Evolutionary conservation across 73 alveolate species (phyloP).

Genomic region (Stentor coeruleus): DNA sequence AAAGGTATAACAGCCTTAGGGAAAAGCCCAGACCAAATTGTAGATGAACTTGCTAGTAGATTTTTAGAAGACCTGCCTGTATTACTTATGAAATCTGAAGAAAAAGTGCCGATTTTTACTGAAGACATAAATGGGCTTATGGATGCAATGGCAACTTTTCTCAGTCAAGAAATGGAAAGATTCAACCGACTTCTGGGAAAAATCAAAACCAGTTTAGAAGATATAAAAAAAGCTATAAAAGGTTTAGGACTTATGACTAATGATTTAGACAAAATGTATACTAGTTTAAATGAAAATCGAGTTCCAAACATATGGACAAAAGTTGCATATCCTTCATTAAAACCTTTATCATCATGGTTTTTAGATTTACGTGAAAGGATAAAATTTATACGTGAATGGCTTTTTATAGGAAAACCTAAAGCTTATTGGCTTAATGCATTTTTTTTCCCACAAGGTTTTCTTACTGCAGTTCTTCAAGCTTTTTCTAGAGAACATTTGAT

Average conservation of each 20-base stretch:
- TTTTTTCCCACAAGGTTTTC: conserved; percentile 99
- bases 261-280: conserved; percentile 98
- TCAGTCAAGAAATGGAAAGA: conserved; percentile 84
- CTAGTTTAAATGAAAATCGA: conserved; percentile 80
- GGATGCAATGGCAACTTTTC: conserved; percentile 87
- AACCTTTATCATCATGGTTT: conserved; percentile 97
- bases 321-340: conserved; percentile 93
- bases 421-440: conserved; percentile 98
- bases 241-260: conserved; percentile 96
- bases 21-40: conserved; percentile 89
- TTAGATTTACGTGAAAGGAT: conserved; percentile 92
- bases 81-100: conserved; percentile 75
- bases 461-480: conserved; percentile 95
- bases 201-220: conserved; percentile 70
- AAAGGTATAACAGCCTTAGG: conserved; percentile 70
- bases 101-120: conserved; percentile 71
- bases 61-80: conserved; percentile 68
- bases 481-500: conserved; percentile 87
- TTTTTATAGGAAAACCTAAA: conserved; percentile 91
- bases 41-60: conserved; percentile 74
- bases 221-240: conserved; percentile 82
- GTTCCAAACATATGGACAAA: conserved; percentile 96
- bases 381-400: conserved; percentile 96
- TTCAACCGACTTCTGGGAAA: conserved; percentile 78
- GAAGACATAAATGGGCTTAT: conserved; percentile 65